These are phyloP conservation scores for Cyclotella baltica DNA, from an alignment of 108 stramenopile species.

Conservation along the genomic window DNA sequence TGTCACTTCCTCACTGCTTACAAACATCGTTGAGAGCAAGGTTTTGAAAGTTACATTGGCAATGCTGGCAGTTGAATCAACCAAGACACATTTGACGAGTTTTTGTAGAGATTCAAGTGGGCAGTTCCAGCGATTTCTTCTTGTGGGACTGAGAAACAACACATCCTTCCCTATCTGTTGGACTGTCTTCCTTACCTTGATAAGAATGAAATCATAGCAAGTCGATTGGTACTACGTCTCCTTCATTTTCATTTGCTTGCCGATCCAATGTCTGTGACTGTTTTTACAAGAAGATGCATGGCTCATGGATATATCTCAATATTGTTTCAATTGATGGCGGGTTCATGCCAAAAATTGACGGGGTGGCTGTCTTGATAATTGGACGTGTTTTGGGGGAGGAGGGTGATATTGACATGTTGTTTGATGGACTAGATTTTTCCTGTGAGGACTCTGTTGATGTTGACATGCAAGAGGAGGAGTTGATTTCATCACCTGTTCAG, in stretches of 20 bases:
- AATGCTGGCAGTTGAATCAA: slow-evolving; percentile 28
- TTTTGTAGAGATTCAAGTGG: neutral
- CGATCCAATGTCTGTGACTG: slow-evolving; percentile 1
- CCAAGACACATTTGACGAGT: slow-evolving; percentile 19
- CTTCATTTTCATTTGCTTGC: slow-evolving; percentile 27
- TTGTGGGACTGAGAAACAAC: slow-evolving; percentile 25
- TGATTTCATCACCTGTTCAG: slow-evolving; percentile 2
- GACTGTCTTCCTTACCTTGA: neutral
- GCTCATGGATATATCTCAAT: slow-evolving; percentile 38
- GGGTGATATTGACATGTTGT: neutral
- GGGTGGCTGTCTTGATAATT: slow-evolving; percentile 30
- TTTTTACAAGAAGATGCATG: slow-evolving; percentile 27
- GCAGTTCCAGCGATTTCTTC: slow-evolving; percentile 13
- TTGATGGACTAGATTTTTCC: neutral
- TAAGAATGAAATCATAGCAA: slow-evolving; percentile 12
- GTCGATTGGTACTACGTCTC: slow-evolving; percentile 29
- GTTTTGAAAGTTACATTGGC: slow-evolving; percentile 13
- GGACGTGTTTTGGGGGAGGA: slow-evolving; percentile 12
- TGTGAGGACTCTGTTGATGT: neutral
- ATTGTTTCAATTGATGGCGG: slow-evolving; percentile 34
- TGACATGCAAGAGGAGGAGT: neutral
- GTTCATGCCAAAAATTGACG: slow-evolving; percentile 30
- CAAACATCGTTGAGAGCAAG: neutral
- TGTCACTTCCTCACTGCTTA: slow-evolving; percentile 24
- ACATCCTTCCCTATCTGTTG: slow-evolving; percentile 39